Conservation (phyloP, 768 basidiomycete genomes). For the Suillus weaverae region DNA sequence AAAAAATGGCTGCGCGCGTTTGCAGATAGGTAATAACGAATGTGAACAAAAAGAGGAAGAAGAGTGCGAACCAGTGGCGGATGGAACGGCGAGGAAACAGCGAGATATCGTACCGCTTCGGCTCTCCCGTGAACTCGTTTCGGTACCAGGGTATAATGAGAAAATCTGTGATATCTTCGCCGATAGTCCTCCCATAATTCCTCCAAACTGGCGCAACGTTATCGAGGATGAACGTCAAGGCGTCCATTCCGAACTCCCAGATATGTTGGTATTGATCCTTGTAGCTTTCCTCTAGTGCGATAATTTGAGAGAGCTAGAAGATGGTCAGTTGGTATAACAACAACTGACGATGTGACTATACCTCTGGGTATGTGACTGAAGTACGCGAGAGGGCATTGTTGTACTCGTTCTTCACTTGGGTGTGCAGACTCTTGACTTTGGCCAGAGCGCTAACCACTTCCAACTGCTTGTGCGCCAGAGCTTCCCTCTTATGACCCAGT, state of each 20-base stretch:
- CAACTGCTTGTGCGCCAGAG: conserved; percentile 46
- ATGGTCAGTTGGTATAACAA: neutral
- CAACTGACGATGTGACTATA: conserved; percentile 28
- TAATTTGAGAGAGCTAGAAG: conserved; percentile 63
- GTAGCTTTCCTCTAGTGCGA: conserved; percentile 75
- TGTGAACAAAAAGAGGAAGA: conserved; percentile 49
- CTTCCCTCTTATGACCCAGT: conserved; percentile 48
- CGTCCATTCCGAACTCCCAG: conserved; percentile 81
- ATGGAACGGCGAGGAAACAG: conserved; percentile 61
- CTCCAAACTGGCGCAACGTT: conserved; percentile 81
- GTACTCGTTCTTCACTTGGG: conserved; percentile 60
- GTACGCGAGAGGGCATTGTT: conserved; percentile 65
- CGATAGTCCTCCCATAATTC: conserved; percentile 79
- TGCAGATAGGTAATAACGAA: conserved; percentile 56
- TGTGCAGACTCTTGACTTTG: conserved; percentile 56
- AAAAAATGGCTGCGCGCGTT: conserved; percentile 55
- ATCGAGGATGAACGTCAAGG: conserved; percentile 71
- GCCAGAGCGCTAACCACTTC: conserved; percentile 50
- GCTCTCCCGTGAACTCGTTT: conserved; percentile 80
- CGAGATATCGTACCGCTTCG: conserved; percentile 62
- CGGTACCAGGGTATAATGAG: conserved; percentile 81
- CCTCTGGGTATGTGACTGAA: conserved; percentile 79
- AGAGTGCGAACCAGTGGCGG: conserved; percentile 67
- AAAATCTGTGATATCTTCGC: conserved; percentile 77
- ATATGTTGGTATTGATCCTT: conserved; percentile 77